Evolutionary conservation across 1,284 basidiomycete species (phyloP).

Genomic region (Ustilago trichophora): DNA sequence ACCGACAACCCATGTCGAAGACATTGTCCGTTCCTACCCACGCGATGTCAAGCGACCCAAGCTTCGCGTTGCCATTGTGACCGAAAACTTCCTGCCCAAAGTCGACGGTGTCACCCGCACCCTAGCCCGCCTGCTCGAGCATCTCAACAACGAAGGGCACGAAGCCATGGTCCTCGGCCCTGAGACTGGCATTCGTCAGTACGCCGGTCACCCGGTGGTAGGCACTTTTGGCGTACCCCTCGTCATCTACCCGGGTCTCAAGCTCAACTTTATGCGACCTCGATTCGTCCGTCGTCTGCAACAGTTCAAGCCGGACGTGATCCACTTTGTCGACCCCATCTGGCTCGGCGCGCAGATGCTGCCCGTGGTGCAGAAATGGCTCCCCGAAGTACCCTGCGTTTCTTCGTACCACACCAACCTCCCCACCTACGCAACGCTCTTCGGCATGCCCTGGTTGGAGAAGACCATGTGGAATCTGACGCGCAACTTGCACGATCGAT

Average conservation of each 20-base stretch:
- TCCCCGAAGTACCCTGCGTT: slow-evolving; percentile 69
- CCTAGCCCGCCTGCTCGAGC: slow-evolving; percentile 71
- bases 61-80: slow-evolving; percentile 66
- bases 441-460: slow-evolving; percentile 71
- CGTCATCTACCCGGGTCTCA: slow-evolving; percentile 71
- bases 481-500: slow-evolving; percentile 58
- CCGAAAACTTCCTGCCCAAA: slow-evolving; percentile 72
- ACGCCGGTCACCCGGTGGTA: slow-evolving; percentile 71
- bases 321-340: slow-evolving; percentile 70
- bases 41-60: slow-evolving; percentile 59
- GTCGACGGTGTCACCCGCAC: slow-evolving; percentile 73
- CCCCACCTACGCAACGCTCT: slow-evolving; percentile 71
- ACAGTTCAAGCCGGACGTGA: slow-evolving; percentile 71
- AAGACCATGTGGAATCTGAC: slow-evolving; percentile 68
- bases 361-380: slow-evolving; percentile 63
- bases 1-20: slow-evolving; percentile 1
- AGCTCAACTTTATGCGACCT: slow-evolving; percentile 73
- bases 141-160: slow-evolving; percentile 71
- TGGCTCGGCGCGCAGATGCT: slow-evolving; percentile 70
- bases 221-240: slow-evolving; percentile 72
- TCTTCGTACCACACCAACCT: slow-evolving; percentile 72
- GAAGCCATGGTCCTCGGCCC: slow-evolving; percentile 72
- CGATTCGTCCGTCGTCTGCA: slow-evolving; percentile 69
- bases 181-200: slow-evolving; percentile 69
- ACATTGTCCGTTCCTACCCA: slow-evolving; percentile 20